phyloP scores from a whole-genome alignment of 306 rosid genomes.

The Amphicarpaea edgeworthii region DNA sequence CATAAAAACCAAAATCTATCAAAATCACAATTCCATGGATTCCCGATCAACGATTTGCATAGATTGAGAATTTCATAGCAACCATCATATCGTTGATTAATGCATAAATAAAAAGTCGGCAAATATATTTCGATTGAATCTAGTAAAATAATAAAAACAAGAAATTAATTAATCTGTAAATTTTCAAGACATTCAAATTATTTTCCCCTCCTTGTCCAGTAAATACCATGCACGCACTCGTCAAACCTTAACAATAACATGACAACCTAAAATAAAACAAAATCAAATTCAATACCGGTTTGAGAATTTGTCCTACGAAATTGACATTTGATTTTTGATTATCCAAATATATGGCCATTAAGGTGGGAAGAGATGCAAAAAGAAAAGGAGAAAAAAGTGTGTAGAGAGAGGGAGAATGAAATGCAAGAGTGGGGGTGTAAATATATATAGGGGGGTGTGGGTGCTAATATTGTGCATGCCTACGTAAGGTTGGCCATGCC shows the following conservation, averaged over 20 bases:
- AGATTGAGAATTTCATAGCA: neutral
- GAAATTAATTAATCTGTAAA: neutral
- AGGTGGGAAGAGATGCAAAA: neutral
- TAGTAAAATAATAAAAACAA: too few species aligned
- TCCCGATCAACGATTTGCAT: neutral
- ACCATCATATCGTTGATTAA: neutral
- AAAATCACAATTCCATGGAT: slow-evolving; percentile 13
- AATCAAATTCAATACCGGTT: too few species aligned
- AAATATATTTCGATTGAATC: too few species aligned
- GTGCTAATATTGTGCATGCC: slow-evolving; percentile 33
- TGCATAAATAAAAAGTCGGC: slow-evolving; percentile 11
- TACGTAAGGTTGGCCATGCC: slow-evolving; percentile 35
- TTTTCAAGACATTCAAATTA: neutral
- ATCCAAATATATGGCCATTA: neutral
- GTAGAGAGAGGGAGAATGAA: neutral
- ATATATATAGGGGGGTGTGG: neutral
- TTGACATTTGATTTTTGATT: neutral
- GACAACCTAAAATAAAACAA: too few species aligned
- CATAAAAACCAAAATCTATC: neutral
- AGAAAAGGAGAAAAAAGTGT: neutral
- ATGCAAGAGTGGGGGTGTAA: neutral
- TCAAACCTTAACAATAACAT: too few species aligned
- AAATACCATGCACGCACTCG: neutral
- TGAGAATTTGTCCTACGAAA: slow-evolving; percentile 41
- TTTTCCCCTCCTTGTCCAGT: neutral